A percentile compares a stretch with the other conserved stretches of the same genome.
Evolutionary conservation across 257 asterid genomes (phyloP).

Genomic region (Solanum okadae): DNA sequence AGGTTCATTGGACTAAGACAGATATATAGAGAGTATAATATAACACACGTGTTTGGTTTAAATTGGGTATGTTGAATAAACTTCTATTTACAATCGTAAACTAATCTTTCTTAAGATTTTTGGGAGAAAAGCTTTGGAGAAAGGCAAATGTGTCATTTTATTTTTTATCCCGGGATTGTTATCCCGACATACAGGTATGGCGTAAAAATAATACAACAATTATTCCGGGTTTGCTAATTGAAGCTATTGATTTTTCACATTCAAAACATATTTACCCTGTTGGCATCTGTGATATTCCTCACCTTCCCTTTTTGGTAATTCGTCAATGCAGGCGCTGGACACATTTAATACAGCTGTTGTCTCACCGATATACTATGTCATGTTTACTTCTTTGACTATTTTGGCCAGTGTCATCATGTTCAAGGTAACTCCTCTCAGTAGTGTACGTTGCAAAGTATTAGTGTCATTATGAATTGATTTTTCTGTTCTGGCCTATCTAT

Average conservation of each 20-base stretch:
- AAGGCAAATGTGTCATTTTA: neutral
- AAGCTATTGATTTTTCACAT: neutral
- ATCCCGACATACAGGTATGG: neutral
- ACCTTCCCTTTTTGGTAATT: slow-evolving; percentile 6
- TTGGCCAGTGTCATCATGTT: slow-evolving; percentile 98
- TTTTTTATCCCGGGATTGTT: neutral
- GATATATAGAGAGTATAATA: neutral
- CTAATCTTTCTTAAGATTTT: neutral
- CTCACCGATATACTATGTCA: slow-evolving; percentile 90
- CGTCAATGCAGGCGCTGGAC: slow-evolving; percentile 82
- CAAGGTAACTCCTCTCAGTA: slow-evolving; percentile 52
- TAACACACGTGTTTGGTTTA: neutral
- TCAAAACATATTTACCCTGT: neutral
- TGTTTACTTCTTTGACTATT: slow-evolving; percentile 93
- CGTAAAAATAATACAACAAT: neutral
- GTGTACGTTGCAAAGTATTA: neutral
- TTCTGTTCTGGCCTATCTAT: neutral
- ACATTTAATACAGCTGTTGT: slow-evolving; percentile 98
- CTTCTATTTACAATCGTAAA: neutral
- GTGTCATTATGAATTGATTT: neutral
- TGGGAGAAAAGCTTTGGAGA: neutral
- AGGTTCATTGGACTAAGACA: neutral
- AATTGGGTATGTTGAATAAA: neutral
- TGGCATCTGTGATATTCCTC: neutral
- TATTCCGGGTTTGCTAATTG: neutral